A percentile compares a stretch with the other conserved stretches of the same genome.
These are phyloP conservation scores for Solanum stenotomum DNA, from an alignment of 257 asterid genomes.

Conservation along the genomic window DNA sequence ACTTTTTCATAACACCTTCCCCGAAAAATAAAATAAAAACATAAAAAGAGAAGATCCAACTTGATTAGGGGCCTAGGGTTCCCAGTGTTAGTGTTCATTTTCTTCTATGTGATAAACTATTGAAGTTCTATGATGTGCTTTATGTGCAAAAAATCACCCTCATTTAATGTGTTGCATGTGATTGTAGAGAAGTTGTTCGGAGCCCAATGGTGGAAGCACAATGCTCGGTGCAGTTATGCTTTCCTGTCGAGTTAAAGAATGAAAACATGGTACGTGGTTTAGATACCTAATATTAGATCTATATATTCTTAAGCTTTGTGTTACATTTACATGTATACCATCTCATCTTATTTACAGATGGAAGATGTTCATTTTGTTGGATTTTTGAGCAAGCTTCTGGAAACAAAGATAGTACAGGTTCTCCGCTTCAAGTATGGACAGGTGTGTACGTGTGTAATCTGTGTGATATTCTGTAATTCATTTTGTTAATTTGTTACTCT, in stretches of 20 bases:
- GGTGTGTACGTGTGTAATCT: conserved; percentile 24
- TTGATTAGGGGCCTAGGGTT: background rate
- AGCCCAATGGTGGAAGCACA: conserved; percentile 99
- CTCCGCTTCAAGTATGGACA: conserved; percentile 92
- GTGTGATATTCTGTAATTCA: conserved; percentile 1
- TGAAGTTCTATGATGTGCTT: background rate
- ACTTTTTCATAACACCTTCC: background rate
- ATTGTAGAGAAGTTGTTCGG: conserved; percentile 72
- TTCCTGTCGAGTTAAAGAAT: conserved; percentile 80
- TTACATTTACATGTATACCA: background rate
- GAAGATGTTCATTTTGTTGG: conserved; percentile 88
- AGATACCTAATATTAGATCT: background rate
- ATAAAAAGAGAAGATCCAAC: background rate
- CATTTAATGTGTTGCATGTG: conserved; percentile 12
- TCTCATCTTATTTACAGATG: conserved; percentile 37
- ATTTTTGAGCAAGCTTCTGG: conserved; percentile 87
- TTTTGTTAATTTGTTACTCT: conserved; percentile 7
- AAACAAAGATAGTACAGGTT: conserved; percentile 81
- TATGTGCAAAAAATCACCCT: background rate
- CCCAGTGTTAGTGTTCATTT: background rate
- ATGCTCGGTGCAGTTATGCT: conserved; percentile 91
- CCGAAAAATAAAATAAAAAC: background rate
- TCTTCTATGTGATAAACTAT: background rate
- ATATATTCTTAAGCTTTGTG: background rate
- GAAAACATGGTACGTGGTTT: conserved; percentile 50